Conservation (phyloP, 495 filamentous ascomycete genomes). For the Neurospora pannonica region DNA sequence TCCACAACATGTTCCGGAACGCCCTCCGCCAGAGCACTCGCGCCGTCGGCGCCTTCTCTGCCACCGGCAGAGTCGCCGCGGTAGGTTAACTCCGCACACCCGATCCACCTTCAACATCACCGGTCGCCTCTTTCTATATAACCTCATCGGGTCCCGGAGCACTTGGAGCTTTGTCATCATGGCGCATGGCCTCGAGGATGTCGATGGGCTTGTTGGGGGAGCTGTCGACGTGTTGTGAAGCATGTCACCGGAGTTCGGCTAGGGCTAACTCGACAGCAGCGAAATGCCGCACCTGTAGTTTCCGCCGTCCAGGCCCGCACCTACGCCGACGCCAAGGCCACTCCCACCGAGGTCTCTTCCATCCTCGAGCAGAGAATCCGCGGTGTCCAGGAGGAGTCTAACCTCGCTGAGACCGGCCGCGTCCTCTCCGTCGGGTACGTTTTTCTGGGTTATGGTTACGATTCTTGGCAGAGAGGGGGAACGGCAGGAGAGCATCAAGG, state of each 20-base stretch:
- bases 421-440: slow-evolving; percentile 98
- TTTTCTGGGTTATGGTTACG: slow-evolving; percentile 1
- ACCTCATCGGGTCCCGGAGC: slow-evolving; percentile 23
- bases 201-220: slow-evolving; percentile 22
- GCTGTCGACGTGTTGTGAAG: slow-evolving; percentile 25
- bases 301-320: slow-evolving; percentile 69
- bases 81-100: slow-evolving; percentile 58
- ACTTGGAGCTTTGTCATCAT: slow-evolving; percentile 28
- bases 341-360: slow-evolving; percentile 96
- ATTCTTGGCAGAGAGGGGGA: slow-evolving; percentile 13
- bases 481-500: not conserved
- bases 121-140: slow-evolving; percentile 20
- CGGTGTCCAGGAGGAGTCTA: slow-evolving; percentile 92
- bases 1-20: slow-evolving; percentile 83
- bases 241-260: slow-evolving; percentile 36
- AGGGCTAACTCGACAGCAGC: slow-evolving; percentile 51
- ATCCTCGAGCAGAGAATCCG: slow-evolving; percentile 98
- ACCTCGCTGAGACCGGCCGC: slow-evolving; percentile 95
- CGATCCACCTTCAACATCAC: slow-evolving; percentile 31
- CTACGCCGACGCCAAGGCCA: slow-evolving; percentile 89
- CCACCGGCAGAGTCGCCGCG: slow-evolving; percentile 76
- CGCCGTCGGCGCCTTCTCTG: slow-evolving; percentile 86
- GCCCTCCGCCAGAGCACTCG: slow-evolving; percentile 92
- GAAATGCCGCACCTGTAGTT: slow-evolving; percentile 74
- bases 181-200: slow-evolving; percentile 12